A percentile compares a stretch with the other conserved stretches of the same genome.
Conservation (phyloP, 2,329 filamentous ascomycete genomes). For the Exutisphaerella laricina region DNA sequence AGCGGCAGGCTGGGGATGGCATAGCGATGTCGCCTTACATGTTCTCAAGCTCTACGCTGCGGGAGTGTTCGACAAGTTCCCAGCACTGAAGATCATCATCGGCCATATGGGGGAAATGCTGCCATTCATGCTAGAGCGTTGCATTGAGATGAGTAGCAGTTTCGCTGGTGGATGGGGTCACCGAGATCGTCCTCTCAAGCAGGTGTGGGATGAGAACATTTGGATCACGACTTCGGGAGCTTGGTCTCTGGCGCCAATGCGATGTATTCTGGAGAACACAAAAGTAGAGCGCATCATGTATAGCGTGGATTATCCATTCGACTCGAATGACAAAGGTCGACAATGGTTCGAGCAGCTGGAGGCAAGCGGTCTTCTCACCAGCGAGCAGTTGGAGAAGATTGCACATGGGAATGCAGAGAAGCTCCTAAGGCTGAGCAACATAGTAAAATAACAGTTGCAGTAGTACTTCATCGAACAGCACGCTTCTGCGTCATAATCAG, state of each 20-base stretch:
- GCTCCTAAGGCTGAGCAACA: background rate
- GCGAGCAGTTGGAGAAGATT: background rate
- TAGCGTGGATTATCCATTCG: conserved; percentile 55
- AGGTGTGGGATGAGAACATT: conserved; percentile 45
- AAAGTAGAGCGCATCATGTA: conserved; percentile 49
- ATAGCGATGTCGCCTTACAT: conserved; percentile 44
- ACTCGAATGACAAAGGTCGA: background rate
- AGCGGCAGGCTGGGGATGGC: conserved; percentile 45
- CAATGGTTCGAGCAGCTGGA: background rate
- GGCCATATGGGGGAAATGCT: conserved; percentile 54
- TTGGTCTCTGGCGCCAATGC: conserved; percentile 47
- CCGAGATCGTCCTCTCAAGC: conserved; percentile 36
- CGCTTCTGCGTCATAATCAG: no score
- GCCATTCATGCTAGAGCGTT: conserved; percentile 51
- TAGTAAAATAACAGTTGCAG: no score
- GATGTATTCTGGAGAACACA: conserved; percentile 31
- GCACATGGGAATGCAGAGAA: background rate
- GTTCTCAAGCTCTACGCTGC: conserved; percentile 46
- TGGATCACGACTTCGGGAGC: conserved; percentile 55
- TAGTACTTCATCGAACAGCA: no score
- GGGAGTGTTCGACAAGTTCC: conserved; percentile 51
- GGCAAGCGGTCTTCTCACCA: background rate
- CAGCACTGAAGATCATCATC: conserved; percentile 49
- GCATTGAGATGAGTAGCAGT: conserved; percentile 16
- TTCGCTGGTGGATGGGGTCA: conserved; percentile 20